Evolutionary conservation across 257 asterid genomes (phyloP).

Genomic region (Knoxia roxburghii): DNA sequence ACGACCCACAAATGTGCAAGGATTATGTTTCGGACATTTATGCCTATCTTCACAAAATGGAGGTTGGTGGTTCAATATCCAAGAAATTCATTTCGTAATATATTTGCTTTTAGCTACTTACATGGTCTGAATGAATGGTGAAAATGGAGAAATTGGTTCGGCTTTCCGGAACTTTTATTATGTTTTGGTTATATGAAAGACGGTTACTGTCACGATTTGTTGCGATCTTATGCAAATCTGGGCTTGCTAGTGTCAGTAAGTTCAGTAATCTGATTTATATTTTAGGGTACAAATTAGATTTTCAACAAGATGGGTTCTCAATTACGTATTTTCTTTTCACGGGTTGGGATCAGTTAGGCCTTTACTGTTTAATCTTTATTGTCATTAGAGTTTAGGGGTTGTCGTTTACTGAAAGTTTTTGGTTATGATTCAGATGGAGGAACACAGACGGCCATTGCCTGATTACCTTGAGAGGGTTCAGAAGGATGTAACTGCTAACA

Average conservation of each 20-base stretch:
- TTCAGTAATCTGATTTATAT: too few relatives aligned
- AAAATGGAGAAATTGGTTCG: too few relatives aligned
- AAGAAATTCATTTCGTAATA: background rate
- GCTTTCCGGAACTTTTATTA: background rate
- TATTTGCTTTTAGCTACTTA: background rate
- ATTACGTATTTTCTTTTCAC: background rate
- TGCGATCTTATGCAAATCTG: background rate
- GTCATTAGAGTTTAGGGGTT: background rate
- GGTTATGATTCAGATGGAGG: slow-evolving; percentile 44
- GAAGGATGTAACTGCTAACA: slow-evolving; percentile 65
- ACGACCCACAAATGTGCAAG: slow-evolving; percentile 72
- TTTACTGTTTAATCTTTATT: too few relatives aligned
- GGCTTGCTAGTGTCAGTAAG: background rate
- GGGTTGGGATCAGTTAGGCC: background rate
- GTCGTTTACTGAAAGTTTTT: slow-evolving; percentile 4
- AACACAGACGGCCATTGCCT: slow-evolving; percentile 49
- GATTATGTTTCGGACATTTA: slow-evolving; percentile 75
- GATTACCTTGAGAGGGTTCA: slow-evolving; percentile 60
- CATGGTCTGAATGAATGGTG: background rate
- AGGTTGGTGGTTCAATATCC: slow-evolving; percentile 35
- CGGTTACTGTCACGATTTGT: background rate
- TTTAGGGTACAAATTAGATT: background rate
- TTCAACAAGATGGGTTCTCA: too few relatives aligned
- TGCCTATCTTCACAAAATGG: slow-evolving; percentile 69
- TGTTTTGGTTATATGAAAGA: background rate